Percentiles rank a stretch among this genome's conserved stretches.
phyloP scores from a whole-genome alignment of 1,284 basidiomycete genomes.

The Inonotus hispidus region DNA sequence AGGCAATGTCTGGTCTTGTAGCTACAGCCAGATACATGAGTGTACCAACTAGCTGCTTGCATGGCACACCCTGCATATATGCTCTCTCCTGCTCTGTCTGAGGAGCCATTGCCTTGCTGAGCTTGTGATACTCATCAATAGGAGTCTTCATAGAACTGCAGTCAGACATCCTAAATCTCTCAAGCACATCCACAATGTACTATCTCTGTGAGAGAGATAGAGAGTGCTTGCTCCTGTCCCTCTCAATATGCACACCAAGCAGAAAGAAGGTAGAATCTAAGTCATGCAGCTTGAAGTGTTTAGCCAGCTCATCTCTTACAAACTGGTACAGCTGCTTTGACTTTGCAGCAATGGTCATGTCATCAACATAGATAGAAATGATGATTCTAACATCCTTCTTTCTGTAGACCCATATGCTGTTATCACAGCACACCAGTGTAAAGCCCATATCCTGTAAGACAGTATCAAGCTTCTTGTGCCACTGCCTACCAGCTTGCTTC shows the following conservation, averaged over 20 bases:
- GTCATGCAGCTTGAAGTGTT: too few species aligned
- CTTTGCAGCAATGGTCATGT: too few species aligned
- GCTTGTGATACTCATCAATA: background rate
- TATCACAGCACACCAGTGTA: too few species aligned
- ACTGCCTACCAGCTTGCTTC: too few species aligned
- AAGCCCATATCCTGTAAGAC: too few species aligned
- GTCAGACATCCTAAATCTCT: background rate
- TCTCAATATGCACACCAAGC: conserved; percentile 24
- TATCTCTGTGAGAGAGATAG: background rate
- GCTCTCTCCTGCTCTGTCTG: conserved; percentile 20
- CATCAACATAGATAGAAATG: too few species aligned
- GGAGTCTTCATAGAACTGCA: background rate
- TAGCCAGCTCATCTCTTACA: too few species aligned
- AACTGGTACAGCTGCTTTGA: background rate
- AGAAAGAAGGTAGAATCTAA: too few species aligned
- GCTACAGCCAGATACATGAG: conserved; percentile 21
- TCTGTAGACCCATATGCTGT: too few species aligned
- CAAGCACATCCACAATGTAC: background rate
- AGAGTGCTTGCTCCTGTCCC: background rate
- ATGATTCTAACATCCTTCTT: too few species aligned
- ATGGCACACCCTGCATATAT: conserved; percentile 27
- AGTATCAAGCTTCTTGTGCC: too few species aligned
- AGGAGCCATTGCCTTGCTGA: conserved; percentile 16
- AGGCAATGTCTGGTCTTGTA: conserved; percentile 35
- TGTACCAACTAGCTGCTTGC: conserved; percentile 30